phyloP scores from a whole-genome alignment of 75 land plant genomes.

The Pinus taeda region DNA sequence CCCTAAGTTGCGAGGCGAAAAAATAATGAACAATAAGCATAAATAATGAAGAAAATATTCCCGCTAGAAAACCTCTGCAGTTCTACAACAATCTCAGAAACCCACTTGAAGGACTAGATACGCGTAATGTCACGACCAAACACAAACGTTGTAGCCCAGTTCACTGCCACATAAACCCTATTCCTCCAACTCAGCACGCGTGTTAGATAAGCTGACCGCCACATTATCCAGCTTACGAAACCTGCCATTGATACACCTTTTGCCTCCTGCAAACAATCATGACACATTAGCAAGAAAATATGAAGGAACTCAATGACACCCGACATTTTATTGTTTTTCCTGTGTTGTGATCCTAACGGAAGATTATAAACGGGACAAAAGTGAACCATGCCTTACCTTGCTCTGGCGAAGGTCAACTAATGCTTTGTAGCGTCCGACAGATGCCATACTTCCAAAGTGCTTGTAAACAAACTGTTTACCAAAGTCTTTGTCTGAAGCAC shows the following conservation, averaged over 20 bases:
- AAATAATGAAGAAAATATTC: not conserved
- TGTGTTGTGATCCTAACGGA: no score
- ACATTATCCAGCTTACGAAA: slow-evolving; percentile 82
- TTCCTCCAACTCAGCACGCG: slow-evolving; percentile 96
- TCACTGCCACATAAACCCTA: slow-evolving; percentile 87
- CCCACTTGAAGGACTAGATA: slow-evolving; percentile 17
- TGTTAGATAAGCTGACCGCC: slow-evolving; percentile 94
- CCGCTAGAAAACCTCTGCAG: not conserved
- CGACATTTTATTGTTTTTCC: no score
- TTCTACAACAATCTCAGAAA: slow-evolving; percentile 1
- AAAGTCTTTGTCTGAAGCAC: slow-evolving; percentile 31
- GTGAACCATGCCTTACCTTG: slow-evolving; percentile 44
- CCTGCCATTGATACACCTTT: slow-evolving; percentile 84
- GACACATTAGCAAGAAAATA: not conserved
- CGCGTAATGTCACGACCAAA: slow-evolving; percentile 90
- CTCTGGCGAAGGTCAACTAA: slow-evolving; percentile 87
- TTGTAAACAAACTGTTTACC: slow-evolving; percentile 85
- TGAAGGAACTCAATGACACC: no score
- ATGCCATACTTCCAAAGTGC: slow-evolving; percentile 97
- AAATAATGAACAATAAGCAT: not conserved
- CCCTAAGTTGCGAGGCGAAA: not conserved
- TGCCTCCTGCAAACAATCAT: slow-evolving; percentile 45
- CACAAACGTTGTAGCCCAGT: slow-evolving; percentile 84
- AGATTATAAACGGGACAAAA: not conserved
- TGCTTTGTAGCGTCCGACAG: slow-evolving; percentile 89